Base-by-base conservation (phyloP, 305 asterid genomes). In the Fraxinus floribunda region DNA sequence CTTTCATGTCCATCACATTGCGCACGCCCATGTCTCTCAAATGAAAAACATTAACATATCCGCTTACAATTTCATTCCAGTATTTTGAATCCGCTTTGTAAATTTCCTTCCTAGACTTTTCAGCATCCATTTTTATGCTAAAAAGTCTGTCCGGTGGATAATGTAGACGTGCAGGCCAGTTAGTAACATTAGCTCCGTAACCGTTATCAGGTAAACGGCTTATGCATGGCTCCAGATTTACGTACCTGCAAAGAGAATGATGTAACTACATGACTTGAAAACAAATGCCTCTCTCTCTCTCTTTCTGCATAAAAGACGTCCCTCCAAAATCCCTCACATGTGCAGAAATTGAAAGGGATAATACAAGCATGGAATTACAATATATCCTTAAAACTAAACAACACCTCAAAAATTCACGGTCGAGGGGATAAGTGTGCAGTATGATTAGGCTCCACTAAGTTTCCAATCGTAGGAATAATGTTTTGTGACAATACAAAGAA, bases 1-100 rank as follows among this genome's bases (percentile, higher is more conserved):
- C 93, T 88, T 71, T 92, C 97, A 92, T 92, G 90, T 91, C 96
- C 94, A 92, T 88, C 80, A 87, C 90, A n/a, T 91, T 92, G 22
- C 94, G 89, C 18, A 86, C 16, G 79, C 83, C 87, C 83, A 80
- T 5, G 39, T 80, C 20, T 55, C 86, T 80, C 80, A 89, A 39
- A 57, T 60, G 94, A 82, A 92, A 89, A 75, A 88, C 94, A 52
- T 44, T 79, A 0, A 91, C 38, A 26, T 91, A 91, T 82, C 97
- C 92, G 0, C 35, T 84, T 20, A 90, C 88, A 1, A 88, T 86
- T 20, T 91, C 92, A 16, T 89, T 80, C 88, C 77, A 81, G 83
- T 89, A 92, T n/a, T 70, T 88, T 1, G 94, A 88, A 80, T 91
- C 91, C 20, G 95, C 97, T 88, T 55, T 89, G 87, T 90, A 91